Evolutionary conservation across 2,329 filamentous ascomycete species (phyloP), one percentile per base, ranked within the genome.

Genomic region (Monilinia polystroma): DNA sequence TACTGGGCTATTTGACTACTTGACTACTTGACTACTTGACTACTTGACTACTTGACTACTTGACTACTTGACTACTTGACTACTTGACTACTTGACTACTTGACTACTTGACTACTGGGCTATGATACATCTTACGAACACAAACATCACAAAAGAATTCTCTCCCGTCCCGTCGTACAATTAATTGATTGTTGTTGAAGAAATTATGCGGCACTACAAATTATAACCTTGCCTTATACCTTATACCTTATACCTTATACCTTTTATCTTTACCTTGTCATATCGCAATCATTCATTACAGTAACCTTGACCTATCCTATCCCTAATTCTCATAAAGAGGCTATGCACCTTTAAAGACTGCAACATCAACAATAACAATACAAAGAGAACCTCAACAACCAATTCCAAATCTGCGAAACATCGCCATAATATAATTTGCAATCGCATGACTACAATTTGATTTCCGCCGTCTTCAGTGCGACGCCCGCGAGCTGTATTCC

Each of bases 401-500:
- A 45, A 35, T 23, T 23, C 11, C 26, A 35, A 64, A 18, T 38
- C 12, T 5, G 54, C n/a, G 26, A 43, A 41, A 56, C 10, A 29
- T 58, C 38, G 8, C 49, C 4, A 62, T 56, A 11, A 53, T 20
- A 66, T 35, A 54, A 38, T n/a, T 10, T 26, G 18, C 5, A 45
- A 63, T 57, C 70, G 70, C 67, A 71, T 72, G 72, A 68, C 54
- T 54, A 64, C 60, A 58, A 67, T 64, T 64, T 55, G 66, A 51
- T 55, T 64, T 71, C 70, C 68, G 69, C 70, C 60, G 63, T 68
- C 66, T 67, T 68, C 68, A 73, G 66, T 73, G 73, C 72, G 72
- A 73, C 72, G 63, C 54, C 64, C 62, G 59, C 54, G 63, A 72
- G 70, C 72, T 75, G 69, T 68, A 65, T 67, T 70, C 73, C 80